Percentiles rank a stretch among this genome's conserved stretches.
These are phyloP conservation scores for Talaromyces sp. DNA, from an alignment of 2,329 filamentous ascomycete species.

Conservation along the genomic window DNA sequence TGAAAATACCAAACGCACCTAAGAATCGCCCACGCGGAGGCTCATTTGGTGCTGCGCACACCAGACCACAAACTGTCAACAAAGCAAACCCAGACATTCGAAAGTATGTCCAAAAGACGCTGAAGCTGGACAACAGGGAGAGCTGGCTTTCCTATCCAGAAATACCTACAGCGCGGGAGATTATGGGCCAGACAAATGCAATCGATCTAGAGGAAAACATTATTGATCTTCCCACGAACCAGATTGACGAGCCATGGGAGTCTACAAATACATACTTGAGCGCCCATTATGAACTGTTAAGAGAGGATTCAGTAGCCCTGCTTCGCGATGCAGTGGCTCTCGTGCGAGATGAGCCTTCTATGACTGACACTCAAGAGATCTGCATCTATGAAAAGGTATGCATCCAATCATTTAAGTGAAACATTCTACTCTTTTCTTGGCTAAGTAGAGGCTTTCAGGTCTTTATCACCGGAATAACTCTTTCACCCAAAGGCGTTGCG, in stretches of 20 bases:
- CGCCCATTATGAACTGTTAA: constrained; percentile 70
- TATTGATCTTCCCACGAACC: constrained; percentile 51
- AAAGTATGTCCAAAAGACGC: constrained; percentile 27
- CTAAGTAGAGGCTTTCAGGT: constrained; percentile 51
- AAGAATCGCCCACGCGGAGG: background rate
- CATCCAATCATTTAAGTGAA: background rate
- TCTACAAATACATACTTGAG: constrained; percentile 65
- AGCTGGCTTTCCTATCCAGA: constrained; percentile 40
- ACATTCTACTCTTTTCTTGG: background rate
- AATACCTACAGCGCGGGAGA: constrained; percentile 40
- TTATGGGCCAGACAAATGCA: constrained; percentile 28
- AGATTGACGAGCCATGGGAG: constrained; percentile 55
- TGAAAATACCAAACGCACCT: background rate
- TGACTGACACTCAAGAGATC: constrained; percentile 57
- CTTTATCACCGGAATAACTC: constrained; percentile 62
- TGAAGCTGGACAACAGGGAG: constrained; percentile 17
- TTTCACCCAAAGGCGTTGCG: constrained; percentile 61
- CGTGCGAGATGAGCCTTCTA: constrained; percentile 52
- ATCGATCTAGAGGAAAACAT: constrained; percentile 23
- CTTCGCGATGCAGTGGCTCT: constrained; percentile 64
- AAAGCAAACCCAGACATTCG: constrained; percentile 31
- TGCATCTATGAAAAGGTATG: constrained; percentile 68
- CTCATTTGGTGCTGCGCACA: background rate
- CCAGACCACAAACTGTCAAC: background rate
- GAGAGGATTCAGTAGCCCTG: constrained; percentile 69